A percentile compares a stretch with the other conserved stretches of the same genome.
Conservation (phyloP, 2,329 filamentous ascomycete species). For the Daldinia sp. region DNA sequence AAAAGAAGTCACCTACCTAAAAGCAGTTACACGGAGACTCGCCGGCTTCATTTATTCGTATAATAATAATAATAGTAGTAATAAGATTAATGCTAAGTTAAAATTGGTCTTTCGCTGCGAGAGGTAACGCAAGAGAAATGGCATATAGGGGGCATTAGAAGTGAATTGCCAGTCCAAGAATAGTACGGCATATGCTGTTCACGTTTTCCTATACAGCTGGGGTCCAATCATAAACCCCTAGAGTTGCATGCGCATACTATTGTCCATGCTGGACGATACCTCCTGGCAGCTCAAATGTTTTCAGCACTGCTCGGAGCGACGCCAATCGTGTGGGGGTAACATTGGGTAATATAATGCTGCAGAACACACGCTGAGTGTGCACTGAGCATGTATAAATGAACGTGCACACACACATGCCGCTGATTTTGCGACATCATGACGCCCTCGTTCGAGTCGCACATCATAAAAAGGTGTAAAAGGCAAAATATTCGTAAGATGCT, state of each 20-base stretch:
- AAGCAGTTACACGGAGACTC: slow-evolving; percentile 15
- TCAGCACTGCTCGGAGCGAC: slow-evolving; percentile 7
- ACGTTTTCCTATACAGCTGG: slow-evolving; percentile 8
- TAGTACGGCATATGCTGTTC: slow-evolving; percentile 32
- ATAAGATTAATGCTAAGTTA: slow-evolving; percentile 11
- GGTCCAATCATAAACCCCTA: slow-evolving; percentile 22
- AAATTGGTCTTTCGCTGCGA: slow-evolving; percentile 1
- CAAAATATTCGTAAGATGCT: slow-evolving; percentile 16
- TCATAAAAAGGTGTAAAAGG: not conserved
- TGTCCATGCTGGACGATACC: slow-evolving; percentile 3
- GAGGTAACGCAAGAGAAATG: slow-evolving; percentile 31
- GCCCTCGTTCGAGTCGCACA: slow-evolving; percentile 24
- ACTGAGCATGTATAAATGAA: slow-evolving; percentile 3
- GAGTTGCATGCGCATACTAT: slow-evolving; percentile 23
- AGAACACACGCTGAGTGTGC: slow-evolving; percentile 12
- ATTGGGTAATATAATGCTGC: slow-evolving; percentile 28
- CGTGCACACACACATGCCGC: not conserved
- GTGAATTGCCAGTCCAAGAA: slow-evolving; percentile 15
- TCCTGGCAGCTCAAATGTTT: slow-evolving; percentile 16
- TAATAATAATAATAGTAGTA: too few relatives aligned
- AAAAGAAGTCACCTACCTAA: slow-evolving; percentile 16
- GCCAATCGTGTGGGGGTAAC: slow-evolving; percentile 27
- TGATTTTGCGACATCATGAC: slow-evolving; percentile 30
- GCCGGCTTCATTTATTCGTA: slow-evolving; percentile 29
- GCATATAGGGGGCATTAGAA: slow-evolving; percentile 4